Percentiles rank a stretch among this genome's conserved stretches.
phyloP scores from a whole-genome alignment of 129 eudicot genomes.

The Saussurea involucrata region DNA sequence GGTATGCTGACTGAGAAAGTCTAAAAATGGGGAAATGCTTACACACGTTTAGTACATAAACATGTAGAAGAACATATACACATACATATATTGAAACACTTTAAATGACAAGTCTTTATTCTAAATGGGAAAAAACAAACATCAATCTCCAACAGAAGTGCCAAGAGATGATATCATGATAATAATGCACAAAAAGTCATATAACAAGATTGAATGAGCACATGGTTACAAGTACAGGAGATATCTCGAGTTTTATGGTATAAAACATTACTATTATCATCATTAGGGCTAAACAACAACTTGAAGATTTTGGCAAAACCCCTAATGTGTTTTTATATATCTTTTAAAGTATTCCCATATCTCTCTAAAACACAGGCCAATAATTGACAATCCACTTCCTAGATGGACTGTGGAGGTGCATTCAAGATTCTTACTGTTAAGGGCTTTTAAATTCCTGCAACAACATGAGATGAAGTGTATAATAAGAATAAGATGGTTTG shows the following conservation, averaged over 20 bases:
- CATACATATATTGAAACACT: background rate
- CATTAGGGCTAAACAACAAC: background rate
- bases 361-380: background rate
- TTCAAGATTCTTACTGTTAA: background rate
- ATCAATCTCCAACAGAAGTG: background rate
- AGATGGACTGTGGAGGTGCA: background rate
- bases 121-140: background rate
- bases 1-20: background rate
- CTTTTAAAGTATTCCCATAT: background rate
- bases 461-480: background rate
- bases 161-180: background rate
- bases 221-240: background rate
- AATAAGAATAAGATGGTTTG: too few species aligned
- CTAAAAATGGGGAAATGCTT: background rate
- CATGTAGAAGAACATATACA: background rate
- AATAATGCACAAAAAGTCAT: background rate
- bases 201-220: background rate
- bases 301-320: background rate
- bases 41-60: background rate
- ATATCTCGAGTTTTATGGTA: background rate
- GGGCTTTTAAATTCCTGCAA: background rate
- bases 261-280: background rate
- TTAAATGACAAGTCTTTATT: background rate
- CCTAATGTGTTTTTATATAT: background rate
- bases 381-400: background rate